phyloP scores from a whole-genome alignment of 768 basidiomycete genomes.

The Imleria badia region DNA sequence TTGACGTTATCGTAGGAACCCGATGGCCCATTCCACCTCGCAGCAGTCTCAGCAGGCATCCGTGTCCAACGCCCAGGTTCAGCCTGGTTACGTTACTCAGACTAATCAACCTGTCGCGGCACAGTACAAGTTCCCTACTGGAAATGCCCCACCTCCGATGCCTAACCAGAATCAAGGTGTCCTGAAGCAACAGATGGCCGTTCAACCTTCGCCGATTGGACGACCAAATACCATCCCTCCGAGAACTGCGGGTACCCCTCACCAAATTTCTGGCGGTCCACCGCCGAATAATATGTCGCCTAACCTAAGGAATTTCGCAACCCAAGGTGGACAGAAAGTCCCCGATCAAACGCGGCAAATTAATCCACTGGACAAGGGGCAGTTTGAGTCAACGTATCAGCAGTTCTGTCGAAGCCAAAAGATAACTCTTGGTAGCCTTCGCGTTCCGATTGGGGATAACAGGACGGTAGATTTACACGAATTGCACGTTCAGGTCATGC shows the following conservation, averaged over 20 bases:
- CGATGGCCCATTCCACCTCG: constrained; percentile 14
- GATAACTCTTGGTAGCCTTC: constrained; percentile 37
- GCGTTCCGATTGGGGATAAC: constrained; percentile 49
- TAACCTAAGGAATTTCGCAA: constrained; percentile 28
- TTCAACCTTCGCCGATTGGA: constrained; percentile 31
- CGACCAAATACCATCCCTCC: constrained; percentile 35
- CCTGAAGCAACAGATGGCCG: constrained; percentile 32
- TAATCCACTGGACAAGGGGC: constrained; percentile 46
- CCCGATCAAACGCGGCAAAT: constrained; percentile 22
- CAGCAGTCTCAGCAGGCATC: constrained; percentile 19
- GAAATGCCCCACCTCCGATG: constrained; percentile 19
- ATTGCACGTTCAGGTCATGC: constrained; percentile 59
- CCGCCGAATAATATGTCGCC: constrained; percentile 36
- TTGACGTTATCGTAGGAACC: constrained; percentile 20
- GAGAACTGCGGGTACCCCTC: constrained; percentile 39
- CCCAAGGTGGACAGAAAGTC: constrained; percentile 22
- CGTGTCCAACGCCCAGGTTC: constrained; percentile 17
- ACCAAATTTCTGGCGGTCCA: constrained; percentile 33
- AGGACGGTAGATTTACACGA: constrained; percentile 58
- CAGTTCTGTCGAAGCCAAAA: constrained; percentile 45
- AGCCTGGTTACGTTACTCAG: constrained; percentile 23
- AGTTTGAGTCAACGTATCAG: constrained; percentile 54
- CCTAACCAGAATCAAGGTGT: constrained; percentile 18
- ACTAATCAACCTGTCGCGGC: constrained; percentile 7
- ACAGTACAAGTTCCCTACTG: constrained; percentile 21